phyloP scores from a whole-genome alignment of 139 green algal genomes.

The Mychonastes homosphaera region DNA sequence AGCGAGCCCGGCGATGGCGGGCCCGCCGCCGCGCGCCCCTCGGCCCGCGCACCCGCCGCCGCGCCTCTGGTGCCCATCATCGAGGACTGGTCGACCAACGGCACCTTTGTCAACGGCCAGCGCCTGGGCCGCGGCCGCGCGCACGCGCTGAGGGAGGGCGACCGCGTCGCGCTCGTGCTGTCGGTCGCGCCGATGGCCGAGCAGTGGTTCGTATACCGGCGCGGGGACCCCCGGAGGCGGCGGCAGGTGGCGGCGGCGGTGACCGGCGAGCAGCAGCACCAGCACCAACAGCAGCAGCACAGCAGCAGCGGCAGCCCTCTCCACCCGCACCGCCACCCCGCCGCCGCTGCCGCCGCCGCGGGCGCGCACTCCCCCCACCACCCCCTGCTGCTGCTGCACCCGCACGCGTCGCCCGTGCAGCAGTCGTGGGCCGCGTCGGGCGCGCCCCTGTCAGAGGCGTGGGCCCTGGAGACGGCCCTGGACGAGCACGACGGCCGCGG shows the following conservation, averaged over 20 bases:
- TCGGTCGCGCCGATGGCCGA: slow-evolving; percentile 50
- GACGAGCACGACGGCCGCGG: too few relatives aligned
- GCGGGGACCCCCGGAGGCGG: slow-evolving; percentile 8
- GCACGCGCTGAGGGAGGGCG: slow-evolving; percentile 26
- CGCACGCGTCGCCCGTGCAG: too few relatives aligned
- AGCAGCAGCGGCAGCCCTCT: not conserved
- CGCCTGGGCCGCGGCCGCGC: slow-evolving; percentile 16
- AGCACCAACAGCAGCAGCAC: not conserved
- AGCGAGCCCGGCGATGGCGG: too few relatives aligned
- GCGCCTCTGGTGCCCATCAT: not conserved
- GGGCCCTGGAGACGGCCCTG: too few relatives aligned
- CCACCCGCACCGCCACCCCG: not conserved
- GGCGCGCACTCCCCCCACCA: too few relatives aligned
- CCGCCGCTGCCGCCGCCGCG: not conserved
- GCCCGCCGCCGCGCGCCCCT: too few relatives aligned
- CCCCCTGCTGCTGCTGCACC: too few relatives aligned
- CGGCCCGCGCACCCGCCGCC: too few relatives aligned
- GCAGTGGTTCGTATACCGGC: slow-evolving; percentile 21
- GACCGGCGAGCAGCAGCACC: not conserved
- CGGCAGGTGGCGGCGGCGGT: not conserved
- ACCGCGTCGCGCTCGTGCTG: slow-evolving; percentile 45
- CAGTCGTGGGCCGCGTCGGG: too few relatives aligned
- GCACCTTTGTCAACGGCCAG: slow-evolving; percentile 47
- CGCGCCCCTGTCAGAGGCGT: too few relatives aligned
- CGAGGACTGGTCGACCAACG: slow-evolving; percentile 52